Conservation (phyloP, 192 early-diverging fungal species). For the Backusella tarrabulga region DNA sequence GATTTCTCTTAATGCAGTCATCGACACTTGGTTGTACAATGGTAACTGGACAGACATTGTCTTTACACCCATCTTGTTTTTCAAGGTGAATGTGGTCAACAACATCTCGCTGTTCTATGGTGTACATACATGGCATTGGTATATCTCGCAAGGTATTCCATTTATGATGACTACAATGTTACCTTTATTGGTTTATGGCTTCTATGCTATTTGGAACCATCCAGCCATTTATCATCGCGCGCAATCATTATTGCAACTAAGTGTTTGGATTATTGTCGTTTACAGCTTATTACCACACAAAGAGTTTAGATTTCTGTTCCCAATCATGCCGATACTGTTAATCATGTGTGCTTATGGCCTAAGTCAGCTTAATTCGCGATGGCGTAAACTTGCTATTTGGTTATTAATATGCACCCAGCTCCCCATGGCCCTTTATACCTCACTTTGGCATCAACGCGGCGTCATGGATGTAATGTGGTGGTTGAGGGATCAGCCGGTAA, state of each 20-base stretch:
- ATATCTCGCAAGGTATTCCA: slow-evolving; percentile 80
- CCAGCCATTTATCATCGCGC: neutral
- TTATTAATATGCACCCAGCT: slow-evolving; percentile 67
- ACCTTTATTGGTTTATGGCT: slow-evolving; percentile 61
- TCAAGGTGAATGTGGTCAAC: slow-evolving; percentile 78
- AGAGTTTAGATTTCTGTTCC: slow-evolving; percentile 94
- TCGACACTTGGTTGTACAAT: slow-evolving; percentile 76
- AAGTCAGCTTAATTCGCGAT: slow-evolving; percentile 3
- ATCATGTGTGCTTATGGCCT: slow-evolving; percentile 47
- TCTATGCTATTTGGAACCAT: slow-evolving; percentile 29
- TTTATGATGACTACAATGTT: slow-evolving; percentile 74
- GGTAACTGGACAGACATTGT: slow-evolving; percentile 64
- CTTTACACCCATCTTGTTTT: slow-evolving; percentile 76
- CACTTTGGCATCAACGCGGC: slow-evolving; percentile 86
- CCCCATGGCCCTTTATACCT: slow-evolving; percentile 67
- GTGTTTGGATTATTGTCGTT: slow-evolving; percentile 50
- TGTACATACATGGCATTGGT: slow-evolving; percentile 89
- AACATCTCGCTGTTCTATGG: slow-evolving; percentile 90
- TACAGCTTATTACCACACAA: slow-evolving; percentile 86
- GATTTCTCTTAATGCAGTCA: slow-evolving; percentile 21
- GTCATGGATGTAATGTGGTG: slow-evolving; percentile 84
- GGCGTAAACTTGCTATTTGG: slow-evolving; percentile 14
- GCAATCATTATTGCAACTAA: slow-evolving; percentile 36
- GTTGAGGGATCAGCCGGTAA: slow-evolving; percentile 52
- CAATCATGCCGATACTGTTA: slow-evolving; percentile 70